A percentile compares a stretch with the other conserved stretches of the same genome.
phyloP scores from a whole-genome alignment of 495 filamentous ascomycete genomes.

The Penicillium lividum region DNA sequence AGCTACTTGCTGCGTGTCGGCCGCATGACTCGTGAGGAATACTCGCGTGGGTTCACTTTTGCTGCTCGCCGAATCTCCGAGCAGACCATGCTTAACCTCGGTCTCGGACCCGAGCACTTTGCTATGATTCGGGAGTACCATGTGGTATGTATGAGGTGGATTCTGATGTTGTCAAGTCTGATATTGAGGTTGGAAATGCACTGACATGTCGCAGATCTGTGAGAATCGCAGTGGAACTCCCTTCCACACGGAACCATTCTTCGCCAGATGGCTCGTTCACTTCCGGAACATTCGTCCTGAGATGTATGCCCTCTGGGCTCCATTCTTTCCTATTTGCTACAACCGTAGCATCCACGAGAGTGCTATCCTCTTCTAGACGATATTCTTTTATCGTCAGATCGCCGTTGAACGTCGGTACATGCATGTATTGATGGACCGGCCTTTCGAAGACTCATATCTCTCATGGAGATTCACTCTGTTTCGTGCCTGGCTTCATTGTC shows the following conservation, averaged over 20 bases:
- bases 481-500: neutral
- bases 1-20: conserved; percentile 21
- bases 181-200: neutral
- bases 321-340: conserved; percentile 42
- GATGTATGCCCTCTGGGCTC: conserved; percentile 38
- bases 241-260: conserved; percentile 32
- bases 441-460: neutral
- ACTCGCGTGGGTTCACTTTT: conserved; percentile 27
- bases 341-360: conserved; percentile 35
- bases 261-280: conserved; percentile 38
- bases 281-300: conserved; percentile 21
- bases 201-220: conserved; percentile 11
- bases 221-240: conserved; percentile 35
- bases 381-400: neutral
- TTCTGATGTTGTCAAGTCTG: neutral
- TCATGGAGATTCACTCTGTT: neutral
- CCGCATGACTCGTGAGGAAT: conserved; percentile 20
- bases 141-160: conserved; percentile 24
- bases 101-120: conserved; percentile 29
- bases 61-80: conserved; percentile 31
- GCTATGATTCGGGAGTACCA: conserved; percentile 34
- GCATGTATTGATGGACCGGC: neutral
- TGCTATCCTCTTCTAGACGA: conserved; percentile 13
- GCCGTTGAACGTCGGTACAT: neutral
- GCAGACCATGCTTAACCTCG: conserved; percentile 27